Evolutionary conservation across 441 rosid genomes (phyloP), one percentile per base, ranked within the genome.

Genomic region (Pelargonium myrrhifolium): DNA sequence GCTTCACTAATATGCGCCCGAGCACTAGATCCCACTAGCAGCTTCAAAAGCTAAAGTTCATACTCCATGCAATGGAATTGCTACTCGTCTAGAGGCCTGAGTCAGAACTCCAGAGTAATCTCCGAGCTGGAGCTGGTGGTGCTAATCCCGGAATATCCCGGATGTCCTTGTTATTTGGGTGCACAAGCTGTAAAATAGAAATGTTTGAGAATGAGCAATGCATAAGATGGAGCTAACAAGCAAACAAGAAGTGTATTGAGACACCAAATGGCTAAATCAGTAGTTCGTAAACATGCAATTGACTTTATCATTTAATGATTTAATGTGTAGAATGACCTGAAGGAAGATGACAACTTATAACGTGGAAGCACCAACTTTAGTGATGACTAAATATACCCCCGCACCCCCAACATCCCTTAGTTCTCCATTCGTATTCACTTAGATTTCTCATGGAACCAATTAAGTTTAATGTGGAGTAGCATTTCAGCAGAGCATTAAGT

Each of bases 141-240:
- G 96, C 97, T 75, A 94, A 49, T 62, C 97, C 97, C 0, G 99
- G 96, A 71, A 94, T 86, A 76, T 79, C 89, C 18, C 79, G 85
- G 70, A 94, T 89, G 76, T 89, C 96, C 75, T 89, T 91, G 86
- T 94, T 94, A 74, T 82, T 82, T n/a, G 99, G 97, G 79, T 89
- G 78, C 81, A 89, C 96, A 69, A 94, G 76, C 99, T 94, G 87
- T 7, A 35, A 4, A 65, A 47, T 14, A 26, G 59, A 10, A 17
- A 53, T 24, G 20, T 37, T 6, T 26, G 17, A 66, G 67, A 59
- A 61, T 22, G 28, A 24, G 28, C 28, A 24, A 24, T 24, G 28
- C 28, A 24, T 24, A 24, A 24, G 28, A 24, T 1, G 28, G 28
- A 24, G 28, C 28, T 24, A n/a, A 17, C 55, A 49, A 49, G 55